Conservation (phyloP, 2,329 filamentous ascomycete species). For the Bipolaris bicolor region DNA sequence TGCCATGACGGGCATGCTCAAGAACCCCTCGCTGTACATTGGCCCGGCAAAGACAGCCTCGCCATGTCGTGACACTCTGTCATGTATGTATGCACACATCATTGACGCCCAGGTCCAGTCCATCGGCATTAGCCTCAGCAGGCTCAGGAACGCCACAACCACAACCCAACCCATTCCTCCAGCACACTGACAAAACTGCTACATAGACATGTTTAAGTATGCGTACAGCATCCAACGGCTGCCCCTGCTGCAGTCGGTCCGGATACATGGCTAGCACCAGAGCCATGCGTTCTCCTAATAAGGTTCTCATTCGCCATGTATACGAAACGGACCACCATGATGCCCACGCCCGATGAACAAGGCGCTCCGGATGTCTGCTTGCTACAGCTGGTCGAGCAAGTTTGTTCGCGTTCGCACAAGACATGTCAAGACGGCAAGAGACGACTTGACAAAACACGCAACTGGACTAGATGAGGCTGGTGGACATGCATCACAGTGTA, state of each 20-base stretch:
- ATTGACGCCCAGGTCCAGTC: constrained; percentile 10
- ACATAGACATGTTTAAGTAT: not conserved
- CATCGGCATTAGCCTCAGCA: constrained; percentile 9
- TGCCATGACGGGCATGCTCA: not conserved
- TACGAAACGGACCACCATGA: not conserved
- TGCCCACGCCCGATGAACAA: not conserved
- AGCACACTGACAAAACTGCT: not conserved
- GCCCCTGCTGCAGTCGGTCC: not conserved
- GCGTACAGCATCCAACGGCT: not conserved
- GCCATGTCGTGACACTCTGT: not conserved
- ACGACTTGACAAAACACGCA: not conserved
- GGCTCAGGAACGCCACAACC: constrained; percentile 6
- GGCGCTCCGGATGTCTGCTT: not conserved
- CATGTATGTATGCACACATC: not conserved
- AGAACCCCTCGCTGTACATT: not conserved
- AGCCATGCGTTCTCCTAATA: not conserved
- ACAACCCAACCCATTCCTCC: not conserved
- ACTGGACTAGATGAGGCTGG: constrained; percentile 4
- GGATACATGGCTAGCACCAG: not conserved
- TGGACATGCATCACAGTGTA: not conserved
- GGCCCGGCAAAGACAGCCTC: not conserved
- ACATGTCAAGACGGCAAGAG: not conserved
- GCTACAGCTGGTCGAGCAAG: not conserved
- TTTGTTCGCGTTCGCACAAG: not conserved
- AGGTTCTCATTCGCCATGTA: not conserved